phyloP scores from a whole-genome alignment of 2,329 filamentous ascomycete genomes.

The Catunica adiposa region DNA sequence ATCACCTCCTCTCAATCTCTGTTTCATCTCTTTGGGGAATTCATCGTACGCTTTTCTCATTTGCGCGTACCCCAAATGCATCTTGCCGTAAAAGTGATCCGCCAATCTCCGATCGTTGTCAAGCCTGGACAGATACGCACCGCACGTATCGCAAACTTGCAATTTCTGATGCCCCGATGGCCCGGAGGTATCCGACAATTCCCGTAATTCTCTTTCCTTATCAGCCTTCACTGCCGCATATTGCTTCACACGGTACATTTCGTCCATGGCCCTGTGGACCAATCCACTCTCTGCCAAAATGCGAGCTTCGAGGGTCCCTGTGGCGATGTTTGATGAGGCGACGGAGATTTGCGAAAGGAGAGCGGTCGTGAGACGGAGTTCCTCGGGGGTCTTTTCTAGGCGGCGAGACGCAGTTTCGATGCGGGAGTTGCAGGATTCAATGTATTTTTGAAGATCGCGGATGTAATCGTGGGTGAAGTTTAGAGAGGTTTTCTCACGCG shows the following conservation, averaged over 20 bases:
- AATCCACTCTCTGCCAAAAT: slow-evolving; percentile 68
- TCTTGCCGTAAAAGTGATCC: slow-evolving; percentile 98
- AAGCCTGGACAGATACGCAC: slow-evolving; percentile 77
- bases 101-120: slow-evolving; percentile 90
- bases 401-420: slow-evolving; percentile 82
- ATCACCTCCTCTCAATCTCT: slow-evolving; percentile 38
- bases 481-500: slow-evolving; percentile 57
- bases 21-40: slow-evolving; percentile 76
- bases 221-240: slow-evolving; percentile 69
- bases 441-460: slow-evolving; percentile 88
- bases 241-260: slow-evolving; percentile 71
- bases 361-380: slow-evolving; percentile 87
- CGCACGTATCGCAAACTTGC: slow-evolving; percentile 96
- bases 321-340: slow-evolving; percentile 59
- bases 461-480: slow-evolving; percentile 96
- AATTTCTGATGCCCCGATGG: slow-evolving; percentile 93
- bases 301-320: slow-evolving; percentile 70
- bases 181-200: slow-evolving; percentile 77
- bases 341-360: slow-evolving; percentile 64
- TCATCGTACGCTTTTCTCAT: slow-evolving; percentile 88
- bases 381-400: slow-evolving; percentile 92
- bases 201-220: slow-evolving; percentile 74
- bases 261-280: slow-evolving; percentile 68
- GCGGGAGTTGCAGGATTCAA: slow-evolving; percentile 86
- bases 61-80: slow-evolving; percentile 94